A percentile compares a stretch with the other conserved stretches of the same genome.
These are phyloP conservation scores for Luffa aegyptiaca DNA, from an alignment of 306 rosid species.

Conservation along the genomic window DNA sequence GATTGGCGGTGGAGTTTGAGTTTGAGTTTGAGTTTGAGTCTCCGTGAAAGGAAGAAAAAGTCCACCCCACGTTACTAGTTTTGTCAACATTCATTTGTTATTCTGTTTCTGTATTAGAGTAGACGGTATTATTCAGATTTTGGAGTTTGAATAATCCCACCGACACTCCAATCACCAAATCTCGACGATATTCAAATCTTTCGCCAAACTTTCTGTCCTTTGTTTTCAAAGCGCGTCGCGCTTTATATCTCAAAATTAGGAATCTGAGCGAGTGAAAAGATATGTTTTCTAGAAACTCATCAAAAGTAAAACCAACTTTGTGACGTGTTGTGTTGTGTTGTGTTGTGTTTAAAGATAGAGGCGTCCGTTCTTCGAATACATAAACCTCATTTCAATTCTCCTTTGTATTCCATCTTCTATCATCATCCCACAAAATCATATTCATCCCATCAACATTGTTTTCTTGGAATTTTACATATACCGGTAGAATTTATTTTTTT, in stretches of 20 bases:
- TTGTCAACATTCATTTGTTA: neutral
- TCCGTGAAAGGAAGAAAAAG: neutral
- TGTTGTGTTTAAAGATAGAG: neutral
- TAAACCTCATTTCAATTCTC: neutral
- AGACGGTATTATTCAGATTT: neutral
- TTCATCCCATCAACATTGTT: too few relatives aligned
- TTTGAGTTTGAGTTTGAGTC: neutral
- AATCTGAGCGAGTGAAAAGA: too few relatives aligned
- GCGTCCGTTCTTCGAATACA: neutral
- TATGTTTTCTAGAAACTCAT: neutral
- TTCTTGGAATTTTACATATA: neutral
- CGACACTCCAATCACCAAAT: neutral
- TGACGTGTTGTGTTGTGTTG: neutral
- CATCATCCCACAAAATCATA: too few relatives aligned
- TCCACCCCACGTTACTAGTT: slow-evolving; percentile 1
- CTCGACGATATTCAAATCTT: neutral
- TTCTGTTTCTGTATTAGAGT: too few relatives aligned
- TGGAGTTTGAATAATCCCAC: neutral
- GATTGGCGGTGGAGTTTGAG: neutral
- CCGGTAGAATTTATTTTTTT: too few relatives aligned
- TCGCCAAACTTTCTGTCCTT: neutral
- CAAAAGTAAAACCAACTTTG: neutral
- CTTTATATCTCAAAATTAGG: too few relatives aligned
- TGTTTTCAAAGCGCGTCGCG: neutral
- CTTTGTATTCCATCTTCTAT: too few relatives aligned